Evolutionary conservation across 352 stramenopile species (phyloP).

Genomic region (Pythium pyrilobum): DNA sequence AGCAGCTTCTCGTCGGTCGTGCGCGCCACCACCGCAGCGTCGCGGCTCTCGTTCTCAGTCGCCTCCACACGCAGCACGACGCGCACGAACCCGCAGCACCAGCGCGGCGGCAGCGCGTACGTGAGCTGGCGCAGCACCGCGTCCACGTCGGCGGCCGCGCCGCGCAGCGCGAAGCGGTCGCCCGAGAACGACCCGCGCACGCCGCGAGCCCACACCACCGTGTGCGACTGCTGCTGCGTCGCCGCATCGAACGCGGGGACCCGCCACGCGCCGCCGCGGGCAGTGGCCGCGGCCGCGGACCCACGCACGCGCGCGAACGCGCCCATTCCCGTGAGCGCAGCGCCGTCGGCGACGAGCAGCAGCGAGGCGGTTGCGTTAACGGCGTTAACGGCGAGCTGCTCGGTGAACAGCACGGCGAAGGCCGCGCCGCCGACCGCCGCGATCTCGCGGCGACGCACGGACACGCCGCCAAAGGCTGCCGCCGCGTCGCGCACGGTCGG

Average conservation of each 20-base stretch:
- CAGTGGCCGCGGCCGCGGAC: neutral
- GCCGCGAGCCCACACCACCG: neutral
- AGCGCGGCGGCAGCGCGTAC: neutral
- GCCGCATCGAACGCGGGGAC: conserved; percentile 2
- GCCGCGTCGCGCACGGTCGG: neutral
- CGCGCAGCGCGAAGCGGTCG: conserved; percentile 1
- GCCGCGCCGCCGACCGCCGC: neutral
- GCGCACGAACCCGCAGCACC: conserved; percentile 3
- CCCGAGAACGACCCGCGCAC: neutral
- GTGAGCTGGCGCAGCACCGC: neutral
- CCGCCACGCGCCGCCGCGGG: neutral
- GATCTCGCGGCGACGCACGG: conserved; percentile 13
- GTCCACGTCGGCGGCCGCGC: neutral
- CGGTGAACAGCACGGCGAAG: conserved; percentile 19
- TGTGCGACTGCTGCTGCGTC: no score
- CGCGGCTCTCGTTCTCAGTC: neutral
- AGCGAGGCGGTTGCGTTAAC: no score
- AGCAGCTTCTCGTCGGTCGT: conserved; percentile 1
- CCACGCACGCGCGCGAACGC: conserved; percentile 5
- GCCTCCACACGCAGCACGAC: neutral
- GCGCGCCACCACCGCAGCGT: neutral
- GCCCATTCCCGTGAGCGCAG: conserved; percentile 14
- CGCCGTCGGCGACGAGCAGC: conserved; percentile 10
- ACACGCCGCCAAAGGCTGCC: neutral
- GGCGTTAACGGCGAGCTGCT: conserved; percentile 1